Evolutionary conservation across 768 basidiomycete species (phyloP).

Genomic region (Kwoniella shandongensis): DNA sequence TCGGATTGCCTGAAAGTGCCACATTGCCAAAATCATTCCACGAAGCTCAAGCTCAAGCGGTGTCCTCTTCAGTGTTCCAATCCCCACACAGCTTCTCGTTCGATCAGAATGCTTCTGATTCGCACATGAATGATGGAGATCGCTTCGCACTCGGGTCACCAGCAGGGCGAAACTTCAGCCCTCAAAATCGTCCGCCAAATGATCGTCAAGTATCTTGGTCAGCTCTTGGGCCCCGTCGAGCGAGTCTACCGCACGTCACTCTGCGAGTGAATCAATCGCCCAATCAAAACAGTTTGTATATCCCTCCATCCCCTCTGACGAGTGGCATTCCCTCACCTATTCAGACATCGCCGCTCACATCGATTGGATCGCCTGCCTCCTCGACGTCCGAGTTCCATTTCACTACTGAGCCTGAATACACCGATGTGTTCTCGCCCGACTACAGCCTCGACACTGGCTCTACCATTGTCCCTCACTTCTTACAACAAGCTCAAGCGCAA

Average conservation of each 20-base stretch:
- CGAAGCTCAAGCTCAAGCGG: too few relatives aligned
- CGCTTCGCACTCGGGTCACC: too few relatives aligned
- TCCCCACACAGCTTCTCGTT: too few relatives aligned
- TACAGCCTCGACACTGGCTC: conserved; percentile 7
- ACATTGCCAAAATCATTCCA: too few relatives aligned
- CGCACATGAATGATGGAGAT: too few relatives aligned
- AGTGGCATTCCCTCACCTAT: neutral
- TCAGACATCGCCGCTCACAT: neutral
- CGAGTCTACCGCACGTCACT: conserved; percentile 1
- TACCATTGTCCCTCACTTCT: neutral
- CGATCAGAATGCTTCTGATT: too few relatives aligned
- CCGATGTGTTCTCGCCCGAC: conserved; percentile 14
- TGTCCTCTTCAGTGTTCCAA: too few relatives aligned
- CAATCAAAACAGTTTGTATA: neutral
- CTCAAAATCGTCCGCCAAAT: too few relatives aligned
- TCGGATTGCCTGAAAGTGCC: too few relatives aligned
- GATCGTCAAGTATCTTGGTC: conserved; percentile 12
- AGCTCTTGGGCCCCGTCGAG: neutral
- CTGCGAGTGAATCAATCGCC: neutral
- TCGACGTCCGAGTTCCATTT: conserved; percentile 5
- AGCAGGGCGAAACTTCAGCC: too few relatives aligned
- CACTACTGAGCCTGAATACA: conserved; percentile 2
- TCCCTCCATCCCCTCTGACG: neutral
- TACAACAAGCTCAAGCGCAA: conserved; percentile 5
- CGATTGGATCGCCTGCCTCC: neutral